A percentile compares a stretch with the other conserved stretches of the same genome.
phyloP scores from a whole-genome alignment of 2,329 filamentous ascomycete species.

The Neonectria coccinea region DNA sequence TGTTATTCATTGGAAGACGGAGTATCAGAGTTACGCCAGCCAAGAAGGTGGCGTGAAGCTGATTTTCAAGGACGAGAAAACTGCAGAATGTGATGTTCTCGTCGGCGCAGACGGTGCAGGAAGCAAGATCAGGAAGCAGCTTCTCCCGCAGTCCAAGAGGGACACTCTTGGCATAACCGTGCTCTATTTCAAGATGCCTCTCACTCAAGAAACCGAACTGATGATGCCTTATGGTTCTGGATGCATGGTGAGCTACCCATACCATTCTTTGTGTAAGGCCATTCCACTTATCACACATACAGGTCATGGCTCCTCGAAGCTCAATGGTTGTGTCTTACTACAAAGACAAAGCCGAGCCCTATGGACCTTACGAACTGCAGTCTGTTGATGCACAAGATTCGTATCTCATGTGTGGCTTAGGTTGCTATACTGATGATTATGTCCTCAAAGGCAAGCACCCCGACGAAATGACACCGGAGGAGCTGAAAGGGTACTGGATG shows the following conservation, averaged over 20 bases:
- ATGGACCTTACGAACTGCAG: slow-evolving; percentile 11
- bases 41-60: background rate
- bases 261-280: too few relatives aligned
- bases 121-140: slow-evolving; percentile 16
- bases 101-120: slow-evolving; percentile 19
- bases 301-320: slow-evolving; percentile 17
- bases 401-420: slow-evolving; percentile 19
- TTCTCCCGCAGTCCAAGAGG: slow-evolving; percentile 8
- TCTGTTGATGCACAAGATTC: slow-evolving; percentile 6
- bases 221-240: slow-evolving; percentile 20
- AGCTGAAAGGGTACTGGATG: slow-evolving; percentile 8
- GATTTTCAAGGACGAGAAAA: background rate
- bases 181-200: slow-evolving; percentile 18
- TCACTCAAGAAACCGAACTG: slow-evolving; percentile 5
- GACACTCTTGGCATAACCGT: slow-evolving; percentile 9
- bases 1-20: slow-evolving; percentile 2
- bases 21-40: slow-evolving; percentile 5
- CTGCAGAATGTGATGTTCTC: slow-evolving; percentile 11
- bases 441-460: slow-evolving; percentile 10
- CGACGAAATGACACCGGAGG: slow-evolving; percentile 14
- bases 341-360: slow-evolving; percentile 13
- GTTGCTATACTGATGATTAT: slow-evolving; percentile 14
- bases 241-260: slow-evolving; percentile 7
- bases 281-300: background rate
- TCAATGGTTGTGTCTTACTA: slow-evolving; percentile 20